Evolutionary conservation across 2,329 filamentous ascomycete genomes (phyloP), one percentile per base, ranked within the genome.

Genomic region (Paradendryphiella salina): DNA sequence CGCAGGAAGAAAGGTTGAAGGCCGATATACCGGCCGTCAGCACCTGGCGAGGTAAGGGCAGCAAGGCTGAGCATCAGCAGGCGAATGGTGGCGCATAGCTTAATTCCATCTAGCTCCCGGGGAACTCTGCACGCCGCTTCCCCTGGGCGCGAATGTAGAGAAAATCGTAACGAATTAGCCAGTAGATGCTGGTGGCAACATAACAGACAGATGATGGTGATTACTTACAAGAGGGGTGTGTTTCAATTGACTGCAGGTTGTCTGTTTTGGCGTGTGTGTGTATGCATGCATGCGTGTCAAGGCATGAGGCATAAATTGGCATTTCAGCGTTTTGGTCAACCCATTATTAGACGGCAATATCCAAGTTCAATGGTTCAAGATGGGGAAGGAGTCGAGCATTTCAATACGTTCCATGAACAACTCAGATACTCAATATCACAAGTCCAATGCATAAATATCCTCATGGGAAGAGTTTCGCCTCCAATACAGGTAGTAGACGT

Each of bases 11-110:
- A 73, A 83, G 90, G 36, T 89, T 90, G 68, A 87, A 89, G 71
- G 93, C 93, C 6, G 88, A 96, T 69, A 96, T 99, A 60, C 90
- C 92, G 4, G 94, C 94, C 3, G 94, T 99, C 44, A 96, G 89
- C 74, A 99, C 94, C 15, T 99, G 92, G 89, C 82, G 94, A 65
- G 91, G 88, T 57, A 96, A 97, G 78, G 94, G 94, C 11, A 93
- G 86, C 64, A 90, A 89, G 20, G 93, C 93, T 18, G 93, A 93
- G 70, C 92, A 96, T 71, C 88, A 94, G 60, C 68, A 70, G 56
- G 53, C 63, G 35, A 63, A 66, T 39, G 65, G 60, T 36, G 60
- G 60, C 44, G 42, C 56, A 52, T 62, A 62, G 57, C 52, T 50
- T 57, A 52, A 58, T 42, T 49, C 47, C 37, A 48, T 51, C 35